phyloP scores from a whole-genome alignment of 2,329 filamentous ascomycete species.

The Triangularia setosa region DNA sequence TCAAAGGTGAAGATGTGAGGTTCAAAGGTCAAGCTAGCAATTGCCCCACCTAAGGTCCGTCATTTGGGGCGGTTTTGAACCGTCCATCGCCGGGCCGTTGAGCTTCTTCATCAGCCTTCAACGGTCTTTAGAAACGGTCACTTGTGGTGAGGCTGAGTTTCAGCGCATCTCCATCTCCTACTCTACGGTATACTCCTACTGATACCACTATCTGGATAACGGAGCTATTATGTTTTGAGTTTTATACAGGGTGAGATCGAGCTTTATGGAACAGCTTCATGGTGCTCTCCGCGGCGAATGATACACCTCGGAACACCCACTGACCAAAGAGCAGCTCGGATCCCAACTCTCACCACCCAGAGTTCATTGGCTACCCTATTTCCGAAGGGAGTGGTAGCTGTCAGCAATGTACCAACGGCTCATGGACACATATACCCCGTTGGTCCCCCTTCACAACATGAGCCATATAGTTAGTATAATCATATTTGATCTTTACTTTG shows the following conservation, averaged over 20 bases:
- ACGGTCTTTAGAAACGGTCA: background rate
- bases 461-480: background rate
- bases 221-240: no score
- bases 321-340: background rate
- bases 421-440: background rate
- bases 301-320: background rate
- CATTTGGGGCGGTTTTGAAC: background rate
- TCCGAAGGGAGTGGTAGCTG: no score
- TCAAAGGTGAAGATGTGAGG: background rate
- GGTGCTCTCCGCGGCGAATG: background rate
- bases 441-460: background rate
- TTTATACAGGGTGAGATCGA: no score
- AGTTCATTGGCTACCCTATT: background rate
- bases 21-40: background rate
- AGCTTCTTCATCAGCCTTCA: background rate
- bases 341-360: background rate
- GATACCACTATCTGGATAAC: no score
- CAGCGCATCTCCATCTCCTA: no score
- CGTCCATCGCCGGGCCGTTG: background rate
- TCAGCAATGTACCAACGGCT: background rate
- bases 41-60: constrained; percentile 6
- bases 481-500: background rate
- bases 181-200: no score
- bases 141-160: no score
- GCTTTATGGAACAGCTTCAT: no score